These are phyloP conservation scores for Auxenochlorella pyrenoidosa DNA, from an alignment of 139 green algal genomes.

Conservation along the genomic window DNA sequence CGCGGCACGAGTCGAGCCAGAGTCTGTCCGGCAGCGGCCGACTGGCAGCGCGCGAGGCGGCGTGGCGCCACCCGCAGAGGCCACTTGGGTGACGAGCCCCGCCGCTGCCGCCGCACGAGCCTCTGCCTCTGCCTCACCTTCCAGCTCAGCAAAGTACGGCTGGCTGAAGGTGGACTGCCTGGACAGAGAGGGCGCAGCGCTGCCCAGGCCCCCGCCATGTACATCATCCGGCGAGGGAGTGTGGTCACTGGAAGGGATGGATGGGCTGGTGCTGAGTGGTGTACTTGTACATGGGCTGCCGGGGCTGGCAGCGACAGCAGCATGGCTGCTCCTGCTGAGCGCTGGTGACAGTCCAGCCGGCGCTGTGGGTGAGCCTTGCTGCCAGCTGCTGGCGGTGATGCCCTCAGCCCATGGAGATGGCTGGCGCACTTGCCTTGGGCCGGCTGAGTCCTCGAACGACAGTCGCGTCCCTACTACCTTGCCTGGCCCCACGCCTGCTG, in stretches of 20 bases:
- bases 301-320: too few species aligned
- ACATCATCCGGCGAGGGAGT: background rate
- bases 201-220: background rate
- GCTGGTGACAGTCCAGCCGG: background rate
- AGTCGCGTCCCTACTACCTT: background rate
- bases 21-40: background rate
- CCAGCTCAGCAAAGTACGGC: constrained; percentile 29
- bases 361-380: background rate
- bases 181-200: background rate
- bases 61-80: background rate
- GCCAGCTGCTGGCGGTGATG: background rate
- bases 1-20: background rate
- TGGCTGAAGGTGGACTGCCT: constrained; percentile 27
- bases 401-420: background rate
- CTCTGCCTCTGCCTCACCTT: background rate
- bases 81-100: background rate
- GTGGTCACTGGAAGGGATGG: background rate
- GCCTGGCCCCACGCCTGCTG: background rate
- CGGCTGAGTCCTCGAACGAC: background rate
- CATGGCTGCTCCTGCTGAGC: background rate
- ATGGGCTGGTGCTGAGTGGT: background rate
- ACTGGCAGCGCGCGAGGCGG: background rate
- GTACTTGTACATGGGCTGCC: too few species aligned
- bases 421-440: background rate
- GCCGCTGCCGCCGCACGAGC: background rate